phyloP scores from a whole-genome alignment of 331 rosid species.

The Acacia concinna region DNA sequence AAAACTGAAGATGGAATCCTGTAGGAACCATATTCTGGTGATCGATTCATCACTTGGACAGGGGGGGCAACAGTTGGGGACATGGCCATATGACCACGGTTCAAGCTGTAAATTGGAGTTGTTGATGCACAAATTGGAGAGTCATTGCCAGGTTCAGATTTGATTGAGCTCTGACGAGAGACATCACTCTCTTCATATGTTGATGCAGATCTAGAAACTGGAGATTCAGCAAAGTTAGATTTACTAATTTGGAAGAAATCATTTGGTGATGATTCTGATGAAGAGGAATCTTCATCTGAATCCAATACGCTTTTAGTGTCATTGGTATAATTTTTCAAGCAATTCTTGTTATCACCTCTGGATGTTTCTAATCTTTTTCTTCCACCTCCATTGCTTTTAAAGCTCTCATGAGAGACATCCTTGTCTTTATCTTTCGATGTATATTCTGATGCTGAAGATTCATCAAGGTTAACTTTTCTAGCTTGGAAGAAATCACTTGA shows the following conservation, averaged over 20 bases:
- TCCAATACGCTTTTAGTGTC: constrained; percentile 14
- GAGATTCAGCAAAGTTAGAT: constrained; percentile 10
- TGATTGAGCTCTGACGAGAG: constrained; percentile 35
- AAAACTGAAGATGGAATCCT: constrained; percentile 73
- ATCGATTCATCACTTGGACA: constrained; percentile 71
- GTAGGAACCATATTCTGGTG: constrained; percentile 47
- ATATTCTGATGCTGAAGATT: constrained; percentile 5
- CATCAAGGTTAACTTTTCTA: constrained; percentile 25
- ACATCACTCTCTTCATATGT: constrained; percentile 30
- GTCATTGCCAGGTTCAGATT: constrained; percentile 34
- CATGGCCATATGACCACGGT: constrained; percentile 27
- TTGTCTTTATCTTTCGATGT: constrained; percentile 27
- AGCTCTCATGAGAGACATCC: not conserved
- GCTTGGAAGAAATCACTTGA: constrained; percentile 30
- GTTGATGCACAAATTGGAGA: constrained; percentile 29
- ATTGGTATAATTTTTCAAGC: constrained; percentile 8
- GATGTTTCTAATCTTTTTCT: not conserved
- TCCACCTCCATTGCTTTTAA: not conserved
- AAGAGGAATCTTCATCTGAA: constrained; percentile 29
- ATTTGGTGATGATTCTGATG: constrained; percentile 35
- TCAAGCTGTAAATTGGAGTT: constrained; percentile 31
- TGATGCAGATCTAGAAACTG: constrained; percentile 4
- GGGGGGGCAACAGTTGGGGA: constrained; percentile 53
- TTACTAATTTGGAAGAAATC: constrained; percentile 32
- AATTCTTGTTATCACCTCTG: constrained; percentile 18